Evolutionary conservation across 768 basidiomycete species (phyloP), one percentile per base, ranked within the genome.

Genomic region (Calocera viscosa): DNA sequence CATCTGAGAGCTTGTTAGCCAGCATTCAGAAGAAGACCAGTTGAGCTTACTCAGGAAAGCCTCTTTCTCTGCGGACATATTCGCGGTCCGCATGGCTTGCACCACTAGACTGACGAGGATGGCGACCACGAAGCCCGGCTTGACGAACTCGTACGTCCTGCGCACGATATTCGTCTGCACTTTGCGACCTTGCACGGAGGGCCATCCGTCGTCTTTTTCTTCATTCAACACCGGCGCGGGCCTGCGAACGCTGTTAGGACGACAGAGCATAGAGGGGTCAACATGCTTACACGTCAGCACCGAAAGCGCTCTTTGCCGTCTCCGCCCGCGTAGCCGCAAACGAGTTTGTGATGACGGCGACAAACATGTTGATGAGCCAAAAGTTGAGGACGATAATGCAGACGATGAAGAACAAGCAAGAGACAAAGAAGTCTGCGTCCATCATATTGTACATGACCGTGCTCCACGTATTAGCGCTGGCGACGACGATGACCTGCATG

Each of bases 281-380:
- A 12, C 10, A 24, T 0, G 72, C 76, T 63, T 26, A 76, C 78
- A 70, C 67, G 12, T 72, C 85, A 33, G 91, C 91, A 38, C 92
- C 93, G 74, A 97, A 98, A 0, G 94, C 95, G 74, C 90, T 93
- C 74, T 88, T 89, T 74, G 86, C 84, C 1, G 94, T 96, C 72
- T 91, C 87, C 2, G 84, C 82, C 38, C 91, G 81, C 68, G 96
- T 96, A 17, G 89, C 90, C 19, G 85, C 85, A 74, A 98, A 98
- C 0, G 91, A 90, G 72, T 92, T 89, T 32, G 92, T 91, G 69
- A 95, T 94, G n/a, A 96, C 93, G 19, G 94, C 94, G 66, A 96
- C 91, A 74, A 94, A 89, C 49, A 96, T 76, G 74, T 94, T 93
- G 80, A 94, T 87, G 67, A 95, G 80, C 91, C 91, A 92, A 74